Evolutionary conservation across 345 rosid species (phyloP), one percentile per base, ranked within the genome.

Genomic region (Carallia pectinifolia): DNA sequence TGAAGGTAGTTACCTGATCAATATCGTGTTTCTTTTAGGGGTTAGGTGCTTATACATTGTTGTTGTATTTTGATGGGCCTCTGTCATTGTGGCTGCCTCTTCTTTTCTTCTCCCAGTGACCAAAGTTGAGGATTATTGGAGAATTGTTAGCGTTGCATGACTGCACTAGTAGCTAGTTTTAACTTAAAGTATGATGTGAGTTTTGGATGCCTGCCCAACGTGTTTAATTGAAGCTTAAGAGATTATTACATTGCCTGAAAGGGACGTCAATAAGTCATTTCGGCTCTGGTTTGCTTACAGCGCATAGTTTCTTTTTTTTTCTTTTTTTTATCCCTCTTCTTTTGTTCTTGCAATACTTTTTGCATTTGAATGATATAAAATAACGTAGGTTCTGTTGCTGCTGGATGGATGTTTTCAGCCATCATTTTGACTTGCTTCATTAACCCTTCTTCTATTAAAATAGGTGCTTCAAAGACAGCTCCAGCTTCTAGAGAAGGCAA

Each of bases 391-490:
- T 29, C 15, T 55, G 5, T 55, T 23, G 27, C 59, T 3, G 18
- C 30, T 23, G 30, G 13, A 55, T 7, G 59, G 31, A n/a, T 55
- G 15, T 55, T 23, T 55, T 55, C 30, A n/a, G 13, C 1, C 15
- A 55, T 55, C 30, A 55, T 19, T 55, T 55, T 55, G 4, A 55
- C 30, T 55, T 55, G 5, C 31, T 55, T 55, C 33, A 55, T 23
- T 23, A 23, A n/a, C 33, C 13, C 33, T 19, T 39, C 7, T 44
- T 36, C 48, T 38, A 12, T 38, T 17, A 19, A 31, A 6, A 58
- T 29, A 86, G 90, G 75, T 54, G 38, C 72, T 86, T 72, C 84
- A 81, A 69, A 74, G 68, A 48, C 84, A 80, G 65, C 84, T 81
- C 6, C 73, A 81, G 52, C 59, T 39, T 52, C 71, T 82, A 62